phyloP scores from a whole-genome alignment of 176 grass and related monocot genomes.

The Rhynchospora pubera region DNA sequence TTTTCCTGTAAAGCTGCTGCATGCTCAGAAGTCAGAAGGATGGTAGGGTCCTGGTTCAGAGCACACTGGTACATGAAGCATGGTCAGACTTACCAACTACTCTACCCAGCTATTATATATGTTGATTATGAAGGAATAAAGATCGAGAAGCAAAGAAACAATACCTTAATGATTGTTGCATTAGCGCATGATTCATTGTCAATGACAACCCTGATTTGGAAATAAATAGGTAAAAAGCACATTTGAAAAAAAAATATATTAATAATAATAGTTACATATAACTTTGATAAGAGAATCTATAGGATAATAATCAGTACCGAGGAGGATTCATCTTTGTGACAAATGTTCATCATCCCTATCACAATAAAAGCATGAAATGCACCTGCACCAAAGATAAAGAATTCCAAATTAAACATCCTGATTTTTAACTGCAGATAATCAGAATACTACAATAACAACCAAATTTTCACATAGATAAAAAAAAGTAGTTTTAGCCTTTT shows the following conservation, averaged over 20 bases:
- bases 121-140: neutral
- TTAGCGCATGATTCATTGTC: slow-evolving; percentile 52
- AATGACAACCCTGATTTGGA: slow-evolving; percentile 39
- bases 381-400: slow-evolving; percentile 40
- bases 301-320: slow-evolving; percentile 32
- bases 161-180: slow-evolving; percentile 68
- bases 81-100: neutral
- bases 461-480: neutral
- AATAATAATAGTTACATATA: neutral
- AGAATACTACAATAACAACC: neutral
- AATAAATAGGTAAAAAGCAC: slow-evolving; percentile 3
- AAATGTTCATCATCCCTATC: slow-evolving; percentile 78
- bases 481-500: neutral
- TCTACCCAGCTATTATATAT: neutral
- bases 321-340: slow-evolving; percentile 85
- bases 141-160: neutral
- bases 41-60: neutral
- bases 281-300: neutral
- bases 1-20: neutral
- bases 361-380: slow-evolving; percentile 35
- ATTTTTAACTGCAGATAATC: neutral
- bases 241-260: neutral
- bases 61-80: neutral
- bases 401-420: neutral
- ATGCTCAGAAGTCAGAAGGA: neutral